These are phyloP conservation scores for Podospora fimiseda DNA, from an alignment of 495 filamentous ascomycete species.

Conservation along the genomic window DNA sequence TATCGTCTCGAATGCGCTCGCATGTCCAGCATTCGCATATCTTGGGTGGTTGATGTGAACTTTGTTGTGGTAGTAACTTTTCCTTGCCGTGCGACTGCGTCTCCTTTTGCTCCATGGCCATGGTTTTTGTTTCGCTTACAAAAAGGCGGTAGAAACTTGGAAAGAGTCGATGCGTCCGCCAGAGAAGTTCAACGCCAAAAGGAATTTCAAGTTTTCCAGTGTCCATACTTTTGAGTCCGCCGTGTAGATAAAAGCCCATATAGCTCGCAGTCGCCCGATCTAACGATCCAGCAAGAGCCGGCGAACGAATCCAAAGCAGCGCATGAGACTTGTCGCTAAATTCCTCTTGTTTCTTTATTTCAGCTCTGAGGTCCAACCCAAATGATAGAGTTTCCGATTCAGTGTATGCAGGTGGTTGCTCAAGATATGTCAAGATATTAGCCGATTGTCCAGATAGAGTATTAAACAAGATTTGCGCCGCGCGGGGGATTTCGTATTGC, in stretches of 20 bases:
- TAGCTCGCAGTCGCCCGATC: background rate
- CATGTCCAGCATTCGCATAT: constrained; percentile 2
- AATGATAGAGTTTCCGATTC: background rate
- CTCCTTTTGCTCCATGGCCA: background rate
- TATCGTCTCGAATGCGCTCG: constrained; percentile 6
- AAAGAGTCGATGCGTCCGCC: constrained; percentile 4
- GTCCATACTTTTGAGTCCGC: background rate
- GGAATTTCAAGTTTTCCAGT: background rate
- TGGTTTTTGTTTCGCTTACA: background rate
- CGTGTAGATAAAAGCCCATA: background rate
- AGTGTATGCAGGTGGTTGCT: constrained; percentile 3
- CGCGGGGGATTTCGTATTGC: background rate
- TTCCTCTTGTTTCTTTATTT: background rate
- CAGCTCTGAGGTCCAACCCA: background rate
- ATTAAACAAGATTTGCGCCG: constrained; percentile 1
- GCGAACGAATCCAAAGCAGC: background rate
- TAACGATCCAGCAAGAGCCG: background rate
- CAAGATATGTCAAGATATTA: constrained; percentile 2
- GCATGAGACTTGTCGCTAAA: background rate
- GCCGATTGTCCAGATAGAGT: constrained; percentile 1
- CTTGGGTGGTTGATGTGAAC: background rate
- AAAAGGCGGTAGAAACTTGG: background rate
- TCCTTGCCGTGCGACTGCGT: background rate
- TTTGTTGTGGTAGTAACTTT: background rate
- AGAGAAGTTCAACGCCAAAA: background rate